A percentile compares a stretch with the other conserved stretches of the same genome.
Conservation (phyloP, 1,139 yeast species). For the Kodamaea derodonti region DNA sequence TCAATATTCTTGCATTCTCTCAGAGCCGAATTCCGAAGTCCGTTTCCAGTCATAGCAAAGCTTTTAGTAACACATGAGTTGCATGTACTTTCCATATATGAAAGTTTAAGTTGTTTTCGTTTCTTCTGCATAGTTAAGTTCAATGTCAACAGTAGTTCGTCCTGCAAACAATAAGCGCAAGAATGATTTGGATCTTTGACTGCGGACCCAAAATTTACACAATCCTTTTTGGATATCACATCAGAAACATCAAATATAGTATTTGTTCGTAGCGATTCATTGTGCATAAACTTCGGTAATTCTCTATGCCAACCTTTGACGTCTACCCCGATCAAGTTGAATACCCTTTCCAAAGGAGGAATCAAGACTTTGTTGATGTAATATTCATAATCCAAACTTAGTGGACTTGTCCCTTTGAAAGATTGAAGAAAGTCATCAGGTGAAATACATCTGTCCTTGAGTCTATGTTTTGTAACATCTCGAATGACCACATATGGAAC, state of each 20-base stretch:
- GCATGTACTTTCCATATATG: conserved; percentile 20
- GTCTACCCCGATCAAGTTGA: conserved; percentile 80
- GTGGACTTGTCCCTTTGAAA: conserved; percentile 25
- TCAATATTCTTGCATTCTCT: conserved; percentile 27
- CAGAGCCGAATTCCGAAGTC: conserved; percentile 11
- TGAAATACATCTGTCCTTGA: conserved; percentile 75
- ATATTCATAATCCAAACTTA: conserved; percentile 71
- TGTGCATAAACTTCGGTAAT: conserved; percentile 44
- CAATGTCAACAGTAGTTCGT: conserved; percentile 19
- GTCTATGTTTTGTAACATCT: conserved; percentile 60
- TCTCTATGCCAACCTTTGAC: conserved; percentile 74
- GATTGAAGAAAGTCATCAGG: conserved; percentile 66
- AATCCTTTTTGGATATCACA: conserved; percentile 17
- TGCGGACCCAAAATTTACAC: conserved; percentile 25
- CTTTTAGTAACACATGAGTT: conserved; percentile 22
- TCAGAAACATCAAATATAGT: conserved; percentile 12
- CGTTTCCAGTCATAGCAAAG: conserved; percentile 12
- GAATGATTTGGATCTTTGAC: conserved; percentile 9
- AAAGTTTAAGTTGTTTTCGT: conserved; percentile 12
- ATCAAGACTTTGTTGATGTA: conserved; percentile 78
- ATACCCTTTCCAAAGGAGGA: conserved; percentile 85
- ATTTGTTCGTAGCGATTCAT: conserved; percentile 6
- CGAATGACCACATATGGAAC: conserved; percentile 80
- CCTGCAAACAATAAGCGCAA: conserved; percentile 20
- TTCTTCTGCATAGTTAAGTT: conserved; percentile 16